These are phyloP conservation scores for Globisporangium acanthophoron DNA, from an alignment of 352 stramenopile species.

Conservation along the genomic window DNA sequence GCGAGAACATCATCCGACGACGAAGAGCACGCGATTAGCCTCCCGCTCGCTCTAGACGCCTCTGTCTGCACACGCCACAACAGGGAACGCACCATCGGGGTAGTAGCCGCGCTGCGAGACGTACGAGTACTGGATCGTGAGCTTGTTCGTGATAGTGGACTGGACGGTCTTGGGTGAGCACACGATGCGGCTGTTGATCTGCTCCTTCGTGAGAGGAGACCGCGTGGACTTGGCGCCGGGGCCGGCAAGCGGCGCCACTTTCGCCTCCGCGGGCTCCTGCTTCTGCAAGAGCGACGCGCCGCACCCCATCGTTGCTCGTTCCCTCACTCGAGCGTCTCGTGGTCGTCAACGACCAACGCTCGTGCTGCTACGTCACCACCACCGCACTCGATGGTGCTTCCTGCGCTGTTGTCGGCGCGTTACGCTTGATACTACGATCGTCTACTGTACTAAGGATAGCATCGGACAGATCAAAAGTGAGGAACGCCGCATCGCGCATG, in stretches of 20 bases:
- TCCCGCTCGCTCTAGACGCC: neutral
- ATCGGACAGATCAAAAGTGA: too few relatives aligned
- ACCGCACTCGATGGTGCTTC: neutral
- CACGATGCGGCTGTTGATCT: slow-evolving; percentile 83
- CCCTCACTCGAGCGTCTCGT: neutral
- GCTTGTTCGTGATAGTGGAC: slow-evolving; percentile 53
- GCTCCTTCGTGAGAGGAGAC: slow-evolving; percentile 73
- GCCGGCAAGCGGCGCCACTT: slow-evolving; percentile 26
- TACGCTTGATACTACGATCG: too few relatives aligned
- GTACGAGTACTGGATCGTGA: slow-evolving; percentile 86
- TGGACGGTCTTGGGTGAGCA: slow-evolving; percentile 67
- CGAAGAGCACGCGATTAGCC: neutral
- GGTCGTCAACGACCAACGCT: neutral
- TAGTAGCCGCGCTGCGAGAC: slow-evolving; percentile 94
- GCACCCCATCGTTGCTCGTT: slow-evolving; percentile 42
- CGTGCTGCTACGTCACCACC: neutral
- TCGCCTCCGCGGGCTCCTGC: slow-evolving; percentile 32
- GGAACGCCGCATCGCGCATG: neutral
- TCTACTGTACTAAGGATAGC: too few relatives aligned
- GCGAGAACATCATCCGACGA: neutral
- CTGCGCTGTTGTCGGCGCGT: neutral
- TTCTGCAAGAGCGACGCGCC: slow-evolving; percentile 57
- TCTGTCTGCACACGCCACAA: neutral
- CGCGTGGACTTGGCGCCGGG: slow-evolving; percentile 31
- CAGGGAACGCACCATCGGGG: slow-evolving; percentile 60